Evolutionary conservation across 129 eudicot genomes (phyloP), one percentile per base, ranked within the genome.

Genomic region (Helianthus tuberosus): DNA sequence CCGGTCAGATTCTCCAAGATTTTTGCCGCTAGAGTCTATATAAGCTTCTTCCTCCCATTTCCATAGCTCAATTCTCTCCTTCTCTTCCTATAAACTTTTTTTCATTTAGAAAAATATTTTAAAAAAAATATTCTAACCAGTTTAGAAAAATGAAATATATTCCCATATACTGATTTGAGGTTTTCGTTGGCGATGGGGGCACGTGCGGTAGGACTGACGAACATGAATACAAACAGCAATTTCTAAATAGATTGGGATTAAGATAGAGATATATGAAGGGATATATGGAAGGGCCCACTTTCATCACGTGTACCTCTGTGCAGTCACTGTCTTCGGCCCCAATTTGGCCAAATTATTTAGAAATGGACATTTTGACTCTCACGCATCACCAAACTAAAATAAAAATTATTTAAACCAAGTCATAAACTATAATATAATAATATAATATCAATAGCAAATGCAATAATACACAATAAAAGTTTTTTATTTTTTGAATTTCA

Each of bases 151-250:
- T 44, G 47, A 44, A 3, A 8, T 8, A 2, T 10, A 13, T 32
- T 15, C 32, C 23, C 11, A 54, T n/a, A n/a, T 10, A 10, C 10
- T 29, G 17, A 46, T 11, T 48, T 62, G 7, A 25, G 13, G 36
- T 15, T 27, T 15, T 49, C 12, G 10, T 62, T 43, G 66, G 60
- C 46, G 68, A 68, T 69, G 39, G 35, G 35, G 69, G 70, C 75
- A 77, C 81, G 81, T 77, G 81, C 75, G 81, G 81, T 77, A 77
- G 75, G 81, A 77, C 81, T 43, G 35, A 35, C 20, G 32, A 69
- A 77, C 69, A 68, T 17, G 64, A 59, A 77, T 77, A 69, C 81
- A 48, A 71, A 77, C 75, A 77, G 70, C 81, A 77, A 48, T 41
- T 77, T 77, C 63, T 77, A 77, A 58, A 68, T 20, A 68, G 69